These are phyloP conservation scores for Microcyclospora tardicrescens DNA, from an alignment of 2,329 filamentous ascomycete genomes.

Conservation along the genomic window DNA sequence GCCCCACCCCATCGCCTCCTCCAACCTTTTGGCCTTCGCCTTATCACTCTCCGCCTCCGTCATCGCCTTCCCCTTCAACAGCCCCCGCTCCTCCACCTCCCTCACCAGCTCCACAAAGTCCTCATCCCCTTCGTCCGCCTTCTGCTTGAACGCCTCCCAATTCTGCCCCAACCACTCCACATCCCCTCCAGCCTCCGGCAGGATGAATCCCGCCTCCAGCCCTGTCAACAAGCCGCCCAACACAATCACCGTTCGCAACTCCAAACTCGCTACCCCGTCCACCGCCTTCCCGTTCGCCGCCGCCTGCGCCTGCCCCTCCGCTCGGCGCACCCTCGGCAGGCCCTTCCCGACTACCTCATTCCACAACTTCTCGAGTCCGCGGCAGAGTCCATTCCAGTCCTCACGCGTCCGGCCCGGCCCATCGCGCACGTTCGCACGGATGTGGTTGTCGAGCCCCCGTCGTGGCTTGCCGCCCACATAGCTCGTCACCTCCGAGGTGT, in stretches of 20 bases:
- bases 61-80: conserved; percentile 11
- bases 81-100: conserved; percentile 20
- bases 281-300: background rate
- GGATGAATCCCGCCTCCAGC: conserved; percentile 20
- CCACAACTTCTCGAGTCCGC: conserved; percentile 17
- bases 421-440: conserved; percentile 23
- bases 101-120: conserved; percentile 21
- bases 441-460: conserved; percentile 16
- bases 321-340: conserved; percentile 9
- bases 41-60: conserved; percentile 5
- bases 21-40: conserved; percentile 10
- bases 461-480: conserved; percentile 27
- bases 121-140: conserved; percentile 22
- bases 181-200: conserved; percentile 20
- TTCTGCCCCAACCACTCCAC: conserved; percentile 22
- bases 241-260: conserved; percentile 13
- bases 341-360: conserved; percentile 14
- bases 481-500: conserved; percentile 11
- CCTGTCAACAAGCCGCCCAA: conserved; percentile 20
- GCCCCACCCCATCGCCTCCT: conserved; percentile 19
- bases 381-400: conserved; percentile 20
- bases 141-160: conserved; percentile 20
- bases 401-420: conserved; percentile 20
- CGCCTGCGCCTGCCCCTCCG: conserved; percentile 1
- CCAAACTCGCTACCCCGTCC: conserved; percentile 10